Evolutionary conservation across 352 stramenopile genomes (phyloP), one percentile per base, ranked within the genome.

Genomic region (Phytophthora brassicae): DNA sequence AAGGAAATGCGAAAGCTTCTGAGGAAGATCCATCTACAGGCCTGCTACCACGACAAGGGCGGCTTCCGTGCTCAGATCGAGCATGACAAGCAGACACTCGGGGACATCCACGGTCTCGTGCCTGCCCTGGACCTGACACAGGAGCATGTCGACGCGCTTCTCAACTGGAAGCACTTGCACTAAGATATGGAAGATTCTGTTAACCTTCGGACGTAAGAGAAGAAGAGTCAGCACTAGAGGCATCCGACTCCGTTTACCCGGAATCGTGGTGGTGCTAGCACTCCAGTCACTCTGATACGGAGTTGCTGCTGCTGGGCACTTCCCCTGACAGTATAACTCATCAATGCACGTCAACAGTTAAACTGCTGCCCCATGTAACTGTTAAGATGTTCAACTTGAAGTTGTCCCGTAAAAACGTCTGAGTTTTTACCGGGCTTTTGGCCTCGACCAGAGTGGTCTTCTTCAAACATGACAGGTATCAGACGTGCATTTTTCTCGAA

Each of bases 81-180:
- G 38, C 70, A 86, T 66, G 84, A 94, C 67, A 79, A 80, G 60
- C 68, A 86, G 60, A 81, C 72, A 4, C 72, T 93, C 49, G 79
- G 75, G 26, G 70, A 81, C 56, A 86, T 93, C 48, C 47, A 61
- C 36, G 82, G 77, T 24, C 68, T 90, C 45, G 72, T 90, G 44
- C 47, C 64, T 16, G 81, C 74, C 20, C 60, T 89, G 48, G 72
- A 90, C 43, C 66, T 90, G 51, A 70, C 71, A 12, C 38, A 74
- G 44, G 77, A 88, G 54, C 81, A 90, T 66, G 55, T 88, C 42
- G 72, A 84, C 28, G 79, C 75, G 46, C 79, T 94, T 49, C 72
- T 94, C 62, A 90, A 87, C 77, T 94, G 84, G 84, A 94, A 94
- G 74, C 81, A 93, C 78, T 64, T 89, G 61, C 77, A 72, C 59